Evolutionary conservation across 768 basidiomycete species (phyloP).

Genomic region (Boletus edulis): DNA sequence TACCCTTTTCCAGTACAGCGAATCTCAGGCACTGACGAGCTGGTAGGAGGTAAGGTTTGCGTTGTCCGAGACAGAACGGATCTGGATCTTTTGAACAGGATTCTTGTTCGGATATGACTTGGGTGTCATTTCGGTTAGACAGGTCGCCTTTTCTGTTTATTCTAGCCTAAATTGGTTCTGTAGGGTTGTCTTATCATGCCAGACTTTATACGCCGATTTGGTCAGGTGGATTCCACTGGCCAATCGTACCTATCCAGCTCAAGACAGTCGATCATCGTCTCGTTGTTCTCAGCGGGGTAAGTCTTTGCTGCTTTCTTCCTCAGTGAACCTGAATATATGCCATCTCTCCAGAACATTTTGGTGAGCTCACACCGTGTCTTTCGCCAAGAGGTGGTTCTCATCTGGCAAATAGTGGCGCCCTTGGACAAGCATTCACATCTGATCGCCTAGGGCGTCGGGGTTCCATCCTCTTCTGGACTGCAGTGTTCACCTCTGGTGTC

Average conservation of each 20-base stretch:
- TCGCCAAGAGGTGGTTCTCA: conserved; percentile 2
- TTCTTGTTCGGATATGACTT: conserved; percentile 77
- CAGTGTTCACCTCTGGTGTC: conserved; percentile 67
- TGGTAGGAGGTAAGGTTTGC: conserved; percentile 20
- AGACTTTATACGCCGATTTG: conserved; percentile 71
- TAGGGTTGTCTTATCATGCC: conserved; percentile 80
- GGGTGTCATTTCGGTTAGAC: conserved; percentile 67
- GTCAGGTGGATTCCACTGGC: conserved; percentile 48
- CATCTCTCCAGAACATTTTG: conserved; percentile 43
- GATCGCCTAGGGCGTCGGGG: conserved; percentile 70
- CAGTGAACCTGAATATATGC: background rate
- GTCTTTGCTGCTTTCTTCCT: background rate
- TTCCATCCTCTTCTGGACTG: conserved; percentile 75
- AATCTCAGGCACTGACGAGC: background rate
- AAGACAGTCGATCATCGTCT: conserved; percentile 76
- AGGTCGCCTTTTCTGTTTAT: background rate
- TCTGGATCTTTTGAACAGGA: conserved; percentile 28
- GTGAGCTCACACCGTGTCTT: conserved; percentile 30
- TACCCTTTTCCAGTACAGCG: background rate
- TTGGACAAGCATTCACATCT: conserved; percentile 71
- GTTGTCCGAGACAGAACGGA: background rate
- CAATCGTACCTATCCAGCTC: conserved; percentile 52
- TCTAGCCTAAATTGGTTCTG: background rate
- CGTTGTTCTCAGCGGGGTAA: conserved; percentile 72
- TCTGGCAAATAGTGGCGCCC: conserved; percentile 46